phyloP scores from a whole-genome alignment of 106 monocot species.

The Agapanthus africanus region DNA sequence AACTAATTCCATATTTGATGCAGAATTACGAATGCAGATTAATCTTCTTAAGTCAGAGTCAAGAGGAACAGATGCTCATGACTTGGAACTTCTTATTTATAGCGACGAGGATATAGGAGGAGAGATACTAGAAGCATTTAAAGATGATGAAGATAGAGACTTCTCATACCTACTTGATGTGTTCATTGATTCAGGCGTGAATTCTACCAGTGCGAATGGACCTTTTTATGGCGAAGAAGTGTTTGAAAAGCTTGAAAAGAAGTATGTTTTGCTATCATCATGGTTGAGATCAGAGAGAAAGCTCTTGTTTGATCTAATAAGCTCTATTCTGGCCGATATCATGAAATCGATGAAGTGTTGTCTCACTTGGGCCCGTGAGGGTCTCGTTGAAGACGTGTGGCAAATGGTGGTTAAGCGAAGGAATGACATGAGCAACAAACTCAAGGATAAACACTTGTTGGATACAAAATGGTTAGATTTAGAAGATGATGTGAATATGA shows the following conservation, averaged over 20 bases:
- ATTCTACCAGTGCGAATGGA: slow-evolving; percentile 20
- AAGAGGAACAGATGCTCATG: slow-evolving; percentile 14
- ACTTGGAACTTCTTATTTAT: slow-evolving; percentile 19
- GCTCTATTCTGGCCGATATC: slow-evolving; percentile 28
- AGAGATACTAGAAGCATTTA: slow-evolving; percentile 22
- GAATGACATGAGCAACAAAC: slow-evolving; percentile 13
- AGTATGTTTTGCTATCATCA: slow-evolving; percentile 29
- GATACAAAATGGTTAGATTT: slow-evolving; percentile 26
- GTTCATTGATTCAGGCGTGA: slow-evolving; percentile 43
- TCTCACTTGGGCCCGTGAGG: slow-evolving; percentile 9
- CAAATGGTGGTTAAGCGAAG: slow-evolving; percentile 35
- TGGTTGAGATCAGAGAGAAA: slow-evolving; percentile 67
- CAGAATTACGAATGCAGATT: slow-evolving; percentile 71
- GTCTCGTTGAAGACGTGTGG: slow-evolving; percentile 50
- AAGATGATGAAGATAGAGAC: slow-evolving; percentile 64
- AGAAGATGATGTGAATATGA: slow-evolving; percentile 19
- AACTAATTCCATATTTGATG: no score
- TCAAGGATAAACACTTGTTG: slow-evolving; percentile 10
- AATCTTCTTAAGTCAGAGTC: slow-evolving; percentile 57
- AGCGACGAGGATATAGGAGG: slow-evolving; percentile 46
- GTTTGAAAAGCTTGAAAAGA: slow-evolving; percentile 64
- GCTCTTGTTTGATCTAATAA: slow-evolving; percentile 71
- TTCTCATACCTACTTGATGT: slow-evolving; percentile 76
- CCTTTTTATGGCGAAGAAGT: no score
- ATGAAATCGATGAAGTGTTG: slow-evolving; percentile 13